Base-by-base conservation (phyloP, 2,329 filamentous ascomycete genomes). In the Podosphaera xanthii region DNA sequence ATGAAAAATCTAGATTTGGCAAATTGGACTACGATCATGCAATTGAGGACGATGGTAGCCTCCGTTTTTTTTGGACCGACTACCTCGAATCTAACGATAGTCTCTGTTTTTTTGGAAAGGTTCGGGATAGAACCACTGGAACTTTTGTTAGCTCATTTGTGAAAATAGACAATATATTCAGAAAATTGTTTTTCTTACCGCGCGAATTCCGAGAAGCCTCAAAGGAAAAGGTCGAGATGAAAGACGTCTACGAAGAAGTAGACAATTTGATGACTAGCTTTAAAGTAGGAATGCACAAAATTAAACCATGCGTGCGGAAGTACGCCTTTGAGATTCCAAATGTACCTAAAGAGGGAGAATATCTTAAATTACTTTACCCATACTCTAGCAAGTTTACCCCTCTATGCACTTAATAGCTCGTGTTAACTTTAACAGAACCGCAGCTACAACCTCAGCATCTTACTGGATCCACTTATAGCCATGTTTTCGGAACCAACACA, bases 1-100 rank as follows among this genome's bases (percentile, higher is more conserved):
- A 79, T 2, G 84, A 88, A 63, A 73, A 75, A 40, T 74, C 75
- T 34, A 76, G 74, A 7, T 79, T 87, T 63, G 89, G 89, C 48
- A 98, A 97, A 71, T 77, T 96, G 56, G 82, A 84, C 63, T 78
- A 87, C 60, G 80, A 85, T 62, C 85, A 94, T 70, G 89, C 87
- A n/a, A 73, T 94, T n/a, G 91, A 97, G 70, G 82, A 87, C 62
- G 90, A 98, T 67, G 92, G 91, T 42, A 94, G 86, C 65, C 76
- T 98, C 36, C 84, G 84, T 64, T 88, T 98, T 74, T 98, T 96
- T 74, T 98, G 92, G 92, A 85, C 87, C 6, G 92, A 98, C 71
- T 98, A 95, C 68, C 88, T 85, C 0, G 92, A 98, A 69, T 76
- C 95, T 69, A 89, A 90, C 66, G 91, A 91, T 61, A 92, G 83